Evolutionary conservation across 352 stramenopile genomes (phyloP).

Genomic region (Globisporangium mamillatum): DNA sequence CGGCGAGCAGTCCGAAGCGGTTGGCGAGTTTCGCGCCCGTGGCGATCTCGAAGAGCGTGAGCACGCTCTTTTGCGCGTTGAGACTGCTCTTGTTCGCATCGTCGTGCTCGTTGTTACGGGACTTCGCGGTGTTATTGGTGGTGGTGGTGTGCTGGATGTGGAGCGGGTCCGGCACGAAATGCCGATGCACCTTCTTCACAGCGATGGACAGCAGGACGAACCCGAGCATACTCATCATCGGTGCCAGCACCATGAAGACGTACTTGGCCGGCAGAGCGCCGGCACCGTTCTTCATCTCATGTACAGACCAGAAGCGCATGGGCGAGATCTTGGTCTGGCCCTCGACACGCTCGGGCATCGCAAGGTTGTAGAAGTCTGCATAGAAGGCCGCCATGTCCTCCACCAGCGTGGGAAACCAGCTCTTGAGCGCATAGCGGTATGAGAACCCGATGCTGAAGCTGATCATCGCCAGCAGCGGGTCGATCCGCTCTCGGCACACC

Average conservation of each 20-base stretch:
- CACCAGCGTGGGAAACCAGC: background rate
- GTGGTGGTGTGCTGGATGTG: background rate
- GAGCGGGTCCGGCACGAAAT: constrained; percentile 10
- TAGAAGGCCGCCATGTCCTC: constrained; percentile 6
- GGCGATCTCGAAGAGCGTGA: constrained; percentile 25
- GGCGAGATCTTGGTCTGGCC: constrained; percentile 13
- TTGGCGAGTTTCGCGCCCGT: constrained; percentile 23
- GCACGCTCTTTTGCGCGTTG: constrained; percentile 17
- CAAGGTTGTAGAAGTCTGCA: constrained; percentile 5
- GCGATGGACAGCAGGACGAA: background rate
- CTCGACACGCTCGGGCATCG: background rate
- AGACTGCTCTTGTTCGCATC: background rate
- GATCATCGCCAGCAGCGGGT: constrained; percentile 20
- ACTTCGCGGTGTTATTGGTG: background rate
- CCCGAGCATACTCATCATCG: background rate
- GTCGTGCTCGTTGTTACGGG: background rate
- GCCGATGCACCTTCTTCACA: constrained; percentile 27
- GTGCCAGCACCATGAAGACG: background rate
- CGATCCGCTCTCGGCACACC: constrained; percentile 21
- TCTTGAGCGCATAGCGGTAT: constrained; percentile 11
- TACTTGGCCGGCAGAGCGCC: constrained; percentile 2
- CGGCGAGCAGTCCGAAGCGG: constrained; percentile 21
- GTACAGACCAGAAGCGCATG: constrained; percentile 24
- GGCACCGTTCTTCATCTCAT: background rate
- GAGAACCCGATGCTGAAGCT: constrained; percentile 21